These are phyloP conservation scores for Penicillium robsamsonii DNA, from an alignment of 495 filamentous ascomycete species.

Conservation along the genomic window DNA sequence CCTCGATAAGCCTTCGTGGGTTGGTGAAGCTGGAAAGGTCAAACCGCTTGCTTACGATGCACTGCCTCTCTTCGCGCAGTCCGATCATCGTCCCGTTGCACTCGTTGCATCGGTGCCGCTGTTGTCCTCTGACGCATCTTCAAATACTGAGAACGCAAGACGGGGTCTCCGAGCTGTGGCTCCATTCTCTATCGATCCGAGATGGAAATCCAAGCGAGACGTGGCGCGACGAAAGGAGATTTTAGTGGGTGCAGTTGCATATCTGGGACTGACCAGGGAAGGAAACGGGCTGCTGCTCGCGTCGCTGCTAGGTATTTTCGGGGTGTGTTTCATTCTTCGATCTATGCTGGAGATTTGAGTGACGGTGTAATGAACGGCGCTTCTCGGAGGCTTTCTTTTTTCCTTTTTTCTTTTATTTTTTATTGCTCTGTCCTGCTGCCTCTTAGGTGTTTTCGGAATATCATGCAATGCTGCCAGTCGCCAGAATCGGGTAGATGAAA, in stretches of 20 bases:
- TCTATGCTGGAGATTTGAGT: slow-evolving; percentile 27
- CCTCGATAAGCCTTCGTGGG: slow-evolving; percentile 58
- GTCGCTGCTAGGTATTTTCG: slow-evolving; percentile 39
- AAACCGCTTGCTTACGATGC: slow-evolving; percentile 62
- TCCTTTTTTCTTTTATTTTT: slow-evolving; percentile 13
- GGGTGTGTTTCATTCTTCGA: slow-evolving; percentile 47
- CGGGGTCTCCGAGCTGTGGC: slow-evolving; percentile 33
- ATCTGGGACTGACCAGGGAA: slow-evolving; percentile 60
- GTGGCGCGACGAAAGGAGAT: slow-evolving; percentile 55
- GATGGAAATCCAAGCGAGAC: slow-evolving; percentile 49
- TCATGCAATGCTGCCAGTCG: slow-evolving; percentile 7
- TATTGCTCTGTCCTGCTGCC: neutral
- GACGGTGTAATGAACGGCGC: neutral
- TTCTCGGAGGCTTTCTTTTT: slow-evolving; percentile 8
- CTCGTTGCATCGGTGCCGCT: slow-evolving; percentile 61
- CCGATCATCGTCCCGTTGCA: slow-evolving; percentile 83
- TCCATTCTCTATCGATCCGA: slow-evolving; percentile 55
- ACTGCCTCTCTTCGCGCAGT: slow-evolving; percentile 69
- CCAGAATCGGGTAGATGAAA: neutral
- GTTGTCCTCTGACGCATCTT: slow-evolving; percentile 20
- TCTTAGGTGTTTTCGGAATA: slow-evolving; percentile 1
- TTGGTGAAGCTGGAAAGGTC: slow-evolving; percentile 36
- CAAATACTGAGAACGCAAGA: slow-evolving; percentile 15
- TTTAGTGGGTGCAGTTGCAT: slow-evolving; percentile 56
- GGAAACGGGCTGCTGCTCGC: slow-evolving; percentile 52